Evolutionary conservation across 345 rosid genomes (phyloP), one percentile per base, ranked within the genome.

Genomic region (Eucalyptus grandis): DNA sequence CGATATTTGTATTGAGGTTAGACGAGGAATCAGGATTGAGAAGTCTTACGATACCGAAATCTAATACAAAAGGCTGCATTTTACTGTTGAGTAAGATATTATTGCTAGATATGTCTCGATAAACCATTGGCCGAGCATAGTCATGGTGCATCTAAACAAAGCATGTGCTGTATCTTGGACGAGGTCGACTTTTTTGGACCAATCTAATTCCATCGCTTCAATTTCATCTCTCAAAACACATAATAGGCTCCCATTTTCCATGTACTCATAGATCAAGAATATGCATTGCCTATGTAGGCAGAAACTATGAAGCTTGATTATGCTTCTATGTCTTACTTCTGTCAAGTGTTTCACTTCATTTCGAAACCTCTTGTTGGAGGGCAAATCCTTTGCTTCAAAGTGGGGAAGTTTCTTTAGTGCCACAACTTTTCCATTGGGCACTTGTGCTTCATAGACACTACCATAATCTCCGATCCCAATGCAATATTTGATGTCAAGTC

Each of bases 401-500:
- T 14, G 26, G 51, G 67, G 88, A 67, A 91, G 91, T 77, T 91
- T 91, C 54, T 91, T 91, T 22, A 89, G 58, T 2, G 92, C 92
- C 27, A 89, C 10, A 1, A 89, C 86, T 77, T 86, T 86, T 4
- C 88, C 91, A 8, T 49, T 56, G 3, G 90, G 50, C 49, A 90
- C 53, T 15, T 49, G 87, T 4, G 91, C 94, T 86, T 47, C 91
- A 87, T 89, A 93, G 3, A 91, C 91, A 37, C 87, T 93, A 34
- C 92, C 93, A 2, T 82, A 90, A 40, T 89, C 90, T 30, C 91
- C 90, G 3, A 8, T 86, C 15, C 93, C 91, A 17, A 92, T 92
- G 89, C 92, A 92, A 87, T 86, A 90, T 49, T 49, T 72, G 86
- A 83, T 58, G 49, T 91, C 86, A 91, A 90, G 9, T 90, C 65